These are phyloP conservation scores for Coriolopsis trogii DNA, from an alignment of 1,284 basidiomycete species.

Conservation along the genomic window DNA sequence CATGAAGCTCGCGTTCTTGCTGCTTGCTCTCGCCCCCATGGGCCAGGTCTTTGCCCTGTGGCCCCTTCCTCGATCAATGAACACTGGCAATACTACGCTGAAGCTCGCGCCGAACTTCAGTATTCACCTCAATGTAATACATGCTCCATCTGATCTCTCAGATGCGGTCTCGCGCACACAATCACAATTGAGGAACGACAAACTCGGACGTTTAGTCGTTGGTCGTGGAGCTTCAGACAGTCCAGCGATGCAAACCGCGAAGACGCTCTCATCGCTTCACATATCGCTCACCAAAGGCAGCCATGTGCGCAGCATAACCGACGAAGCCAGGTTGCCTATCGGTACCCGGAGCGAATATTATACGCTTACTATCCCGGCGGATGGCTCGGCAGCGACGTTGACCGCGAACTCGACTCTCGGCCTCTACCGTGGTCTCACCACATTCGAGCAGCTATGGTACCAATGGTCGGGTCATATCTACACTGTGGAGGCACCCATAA, in stretches of 20 bases:
- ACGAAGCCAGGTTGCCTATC: conserved; percentile 55
- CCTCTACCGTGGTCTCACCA: conserved; percentile 80
- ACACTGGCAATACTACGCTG: conserved; percentile 52
- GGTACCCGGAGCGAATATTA: conserved; percentile 68
- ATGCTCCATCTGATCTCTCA: conserved; percentile 44
- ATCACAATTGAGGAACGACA: conserved; percentile 41
- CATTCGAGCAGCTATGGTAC: conserved; percentile 81
- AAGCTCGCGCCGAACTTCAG: conserved; percentile 49
- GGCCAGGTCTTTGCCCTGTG: conserved; percentile 43
- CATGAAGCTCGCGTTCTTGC: conserved; percentile 11
- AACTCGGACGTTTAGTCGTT: conserved; percentile 47
- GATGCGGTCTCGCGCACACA: conserved; percentile 47
- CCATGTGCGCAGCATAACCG: conserved; percentile 42
- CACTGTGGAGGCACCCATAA: conserved; percentile 58
- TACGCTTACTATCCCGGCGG: conserved; percentile 57
- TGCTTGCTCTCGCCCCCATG: conserved; percentile 7
- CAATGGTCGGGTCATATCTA: conserved; percentile 52
- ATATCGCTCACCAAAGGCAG: conserved; percentile 42
- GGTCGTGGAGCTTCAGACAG: conserved; percentile 48
- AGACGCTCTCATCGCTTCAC: conserved; percentile 35
- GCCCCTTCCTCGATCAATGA: conserved; percentile 60
- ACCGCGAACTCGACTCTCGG: conserved; percentile 76
- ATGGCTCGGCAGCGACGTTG: conserved; percentile 61
- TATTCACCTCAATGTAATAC: conserved; percentile 37
- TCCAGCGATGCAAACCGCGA: conserved; percentile 32